A percentile compares a stretch with the other conserved stretches of the same genome.
Conservation (phyloP, 441 rosid genomes). For the Corymbia calophylla region DNA sequence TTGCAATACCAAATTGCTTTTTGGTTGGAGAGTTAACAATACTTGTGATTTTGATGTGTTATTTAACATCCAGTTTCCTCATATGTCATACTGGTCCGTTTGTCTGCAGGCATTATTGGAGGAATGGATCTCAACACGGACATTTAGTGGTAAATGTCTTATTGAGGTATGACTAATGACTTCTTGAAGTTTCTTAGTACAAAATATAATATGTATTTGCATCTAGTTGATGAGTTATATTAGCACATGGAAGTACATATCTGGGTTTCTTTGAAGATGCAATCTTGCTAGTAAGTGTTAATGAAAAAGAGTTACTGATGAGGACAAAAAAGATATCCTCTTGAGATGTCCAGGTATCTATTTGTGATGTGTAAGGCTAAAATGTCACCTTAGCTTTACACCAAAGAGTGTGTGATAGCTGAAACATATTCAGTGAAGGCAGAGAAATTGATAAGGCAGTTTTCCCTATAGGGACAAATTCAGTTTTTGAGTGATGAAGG, state of each 20-base stretch:
- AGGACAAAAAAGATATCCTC: background rate
- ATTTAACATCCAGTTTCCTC: background rate
- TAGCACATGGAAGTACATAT: background rate
- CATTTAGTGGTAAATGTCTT: constrained; percentile 51
- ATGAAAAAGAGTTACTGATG: background rate
- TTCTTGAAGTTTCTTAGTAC: background rate
- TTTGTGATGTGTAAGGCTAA: background rate
- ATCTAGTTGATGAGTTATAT: background rate
- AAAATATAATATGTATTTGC: background rate
- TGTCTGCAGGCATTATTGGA: constrained; percentile 75
- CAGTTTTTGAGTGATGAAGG: background rate
- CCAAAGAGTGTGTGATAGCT: background rate
- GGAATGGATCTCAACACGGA: constrained; percentile 79
- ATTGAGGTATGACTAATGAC: constrained; percentile 36
- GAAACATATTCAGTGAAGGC: background rate
- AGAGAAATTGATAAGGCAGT: background rate
- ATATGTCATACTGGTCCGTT: background rate
- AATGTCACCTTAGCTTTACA: background rate
- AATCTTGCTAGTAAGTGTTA: background rate
- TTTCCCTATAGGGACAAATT: background rate
- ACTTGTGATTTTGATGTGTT: background rate
- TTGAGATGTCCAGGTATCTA: background rate
- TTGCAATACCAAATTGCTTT: background rate
- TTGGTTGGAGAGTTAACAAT: background rate
- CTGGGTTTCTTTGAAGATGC: background rate